phyloP scores from a whole-genome alignment of 208 protist species.

The Acanthamoeba royreba region DNA sequence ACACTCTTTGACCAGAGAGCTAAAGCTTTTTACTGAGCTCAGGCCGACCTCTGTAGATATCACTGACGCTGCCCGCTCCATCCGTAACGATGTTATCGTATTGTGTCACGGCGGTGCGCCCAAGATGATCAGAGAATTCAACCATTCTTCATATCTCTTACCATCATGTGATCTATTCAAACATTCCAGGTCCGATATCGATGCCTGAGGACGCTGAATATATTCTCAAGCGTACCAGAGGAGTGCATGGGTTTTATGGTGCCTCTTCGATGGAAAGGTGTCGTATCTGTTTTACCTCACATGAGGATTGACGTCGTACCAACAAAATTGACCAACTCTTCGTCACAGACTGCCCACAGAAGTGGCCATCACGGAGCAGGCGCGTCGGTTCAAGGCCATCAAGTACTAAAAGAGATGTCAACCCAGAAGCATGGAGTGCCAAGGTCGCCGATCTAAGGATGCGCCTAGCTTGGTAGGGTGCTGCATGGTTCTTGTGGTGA shows the following conservation, averaged over 20 bases:
- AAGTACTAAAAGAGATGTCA: background rate
- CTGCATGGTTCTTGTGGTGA: too few species aligned
- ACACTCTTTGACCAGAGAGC: background rate
- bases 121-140: background rate
- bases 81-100: background rate
- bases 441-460: too few species aligned
- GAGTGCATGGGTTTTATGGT: slow-evolving; percentile 36
- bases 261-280: slow-evolving; percentile 13
- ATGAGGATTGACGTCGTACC: too few species aligned
- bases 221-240: background rate
- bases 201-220: slow-evolving; percentile 42
- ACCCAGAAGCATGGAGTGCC: too few species aligned
- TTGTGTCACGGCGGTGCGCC: slow-evolving; percentile 31
- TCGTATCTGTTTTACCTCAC: background rate
- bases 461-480: too few species aligned
- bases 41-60: background rate
- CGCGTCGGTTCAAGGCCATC: slow-evolving; percentile 26
- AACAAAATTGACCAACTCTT: background rate
- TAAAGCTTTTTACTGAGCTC: background rate
- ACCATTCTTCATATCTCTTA: background rate
- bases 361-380: slow-evolving; percentile 32
- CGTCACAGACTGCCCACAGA: background rate
- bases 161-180: background rate
- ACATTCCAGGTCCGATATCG: background rate
- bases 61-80: background rate